Evolutionary conservation across 2,329 filamentous ascomycete genomes (phyloP).

Genomic region (Neofusicoccum kwambonambiense): DNA sequence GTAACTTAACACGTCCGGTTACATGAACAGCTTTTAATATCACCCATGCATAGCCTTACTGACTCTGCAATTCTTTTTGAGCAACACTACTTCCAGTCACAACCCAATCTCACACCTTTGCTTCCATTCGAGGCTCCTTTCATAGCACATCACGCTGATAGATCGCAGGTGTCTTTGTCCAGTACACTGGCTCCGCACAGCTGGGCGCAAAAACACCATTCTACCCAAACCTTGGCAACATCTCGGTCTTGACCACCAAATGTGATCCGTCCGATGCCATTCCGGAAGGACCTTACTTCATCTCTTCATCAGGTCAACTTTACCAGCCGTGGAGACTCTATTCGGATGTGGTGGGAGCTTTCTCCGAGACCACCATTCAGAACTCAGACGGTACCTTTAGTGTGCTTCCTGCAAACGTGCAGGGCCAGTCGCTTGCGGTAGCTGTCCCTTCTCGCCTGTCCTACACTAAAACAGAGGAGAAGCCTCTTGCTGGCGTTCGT

Average conservation of each 20-base stretch:
- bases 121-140: neutral
- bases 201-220: neutral
- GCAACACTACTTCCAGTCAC: too few species aligned
- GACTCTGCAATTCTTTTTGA: too few species aligned
- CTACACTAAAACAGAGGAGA: conserved; percentile 51
- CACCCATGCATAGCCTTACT: too few species aligned
- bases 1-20: too few species aligned
- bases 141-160: neutral
- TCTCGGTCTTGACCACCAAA: neutral
- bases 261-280: conserved; percentile 24
- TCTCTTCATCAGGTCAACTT: conserved; percentile 46
- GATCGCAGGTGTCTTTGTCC: conserved; percentile 26
- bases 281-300: conserved; percentile 52
- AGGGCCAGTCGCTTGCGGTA: conserved; percentile 45
- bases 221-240: neutral
- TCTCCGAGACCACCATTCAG: conserved; percentile 47
- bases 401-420: conserved; percentile 45
- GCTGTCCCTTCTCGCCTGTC: conserved; percentile 62
- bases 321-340: conserved; percentile 52
- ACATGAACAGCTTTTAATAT: too few species aligned
- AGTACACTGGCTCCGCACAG: conserved; percentile 15
- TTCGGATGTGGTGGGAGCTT: conserved; percentile 50
- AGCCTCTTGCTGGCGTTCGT: conserved; percentile 60
- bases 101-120: too few species aligned
- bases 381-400: conserved; percentile 41